Percentiles rank a stretch among this genome's conserved stretches.
Conservation (phyloP, 2,329 filamentous ascomycete species). For the Zymoseptoria brevis region DNA sequence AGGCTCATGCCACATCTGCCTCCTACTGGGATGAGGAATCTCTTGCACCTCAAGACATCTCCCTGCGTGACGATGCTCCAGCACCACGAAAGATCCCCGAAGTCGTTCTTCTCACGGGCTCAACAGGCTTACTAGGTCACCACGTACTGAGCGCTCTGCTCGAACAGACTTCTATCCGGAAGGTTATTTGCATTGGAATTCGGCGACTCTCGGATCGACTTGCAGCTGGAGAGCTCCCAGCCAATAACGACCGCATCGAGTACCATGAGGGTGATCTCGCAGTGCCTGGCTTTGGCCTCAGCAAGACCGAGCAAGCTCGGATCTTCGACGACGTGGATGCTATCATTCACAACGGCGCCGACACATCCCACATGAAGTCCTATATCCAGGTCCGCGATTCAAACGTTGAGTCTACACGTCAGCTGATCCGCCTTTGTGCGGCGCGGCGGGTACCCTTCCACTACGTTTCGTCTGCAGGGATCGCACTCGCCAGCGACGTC, state of each 20-base stretch:
- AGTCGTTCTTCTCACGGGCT: not conserved
- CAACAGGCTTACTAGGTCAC: not conserved
- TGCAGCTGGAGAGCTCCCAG: not conserved
- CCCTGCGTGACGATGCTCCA: not conserved
- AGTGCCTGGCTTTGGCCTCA: slow-evolving; percentile 32
- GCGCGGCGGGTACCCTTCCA: not conserved
- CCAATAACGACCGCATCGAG: not conserved
- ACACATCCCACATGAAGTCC: slow-evolving; percentile 18
- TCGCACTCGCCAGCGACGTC: not conserved
- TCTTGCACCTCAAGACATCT: not conserved
- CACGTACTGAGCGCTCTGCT: not conserved
- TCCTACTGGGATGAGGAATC: not conserved
- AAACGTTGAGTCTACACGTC: slow-evolving; percentile 14
- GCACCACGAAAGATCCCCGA: not conserved
- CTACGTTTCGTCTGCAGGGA: not conserved
- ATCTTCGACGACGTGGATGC: slow-evolving; percentile 30
- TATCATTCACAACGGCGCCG: slow-evolving; percentile 20
- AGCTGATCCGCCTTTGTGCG: not conserved
- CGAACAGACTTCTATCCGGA: not conserved
- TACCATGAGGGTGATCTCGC: slow-evolving; percentile 3
- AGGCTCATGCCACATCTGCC: not conserved
- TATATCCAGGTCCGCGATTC: slow-evolving; percentile 15
- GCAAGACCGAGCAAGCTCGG: slow-evolving; percentile 18
- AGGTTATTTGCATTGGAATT: not conserved
- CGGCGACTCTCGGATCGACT: not conserved